phyloP scores from a whole-genome alignment of 2,329 filamentous ascomycete genomes.

The Helminthosporium solani region DNA sequence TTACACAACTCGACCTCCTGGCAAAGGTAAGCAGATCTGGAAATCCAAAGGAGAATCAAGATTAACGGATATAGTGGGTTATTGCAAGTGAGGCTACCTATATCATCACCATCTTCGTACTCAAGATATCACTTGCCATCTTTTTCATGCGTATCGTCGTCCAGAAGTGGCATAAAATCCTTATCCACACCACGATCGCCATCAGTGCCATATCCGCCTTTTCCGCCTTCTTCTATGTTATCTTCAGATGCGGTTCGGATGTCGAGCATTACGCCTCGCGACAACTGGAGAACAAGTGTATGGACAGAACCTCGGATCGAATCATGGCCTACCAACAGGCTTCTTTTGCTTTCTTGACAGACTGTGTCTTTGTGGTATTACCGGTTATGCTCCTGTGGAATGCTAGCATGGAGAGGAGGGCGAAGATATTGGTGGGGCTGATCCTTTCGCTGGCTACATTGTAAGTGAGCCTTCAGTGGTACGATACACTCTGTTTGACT shows the following conservation, averaged over 20 bases:
- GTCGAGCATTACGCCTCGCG: slow-evolving; percentile 31
- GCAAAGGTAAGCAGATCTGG: slow-evolving; percentile 26
- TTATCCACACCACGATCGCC: slow-evolving; percentile 42
- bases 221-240: slow-evolving; percentile 51
- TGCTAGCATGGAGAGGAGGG: slow-evolving; percentile 55
- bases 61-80: slow-evolving; percentile 31
- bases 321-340: slow-evolving; percentile 51
- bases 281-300: slow-evolving; percentile 43
- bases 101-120: slow-evolving; percentile 41
- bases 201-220: slow-evolving; percentile 37
- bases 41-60: background rate
- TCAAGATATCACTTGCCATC: slow-evolving; percentile 49
- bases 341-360: slow-evolving; percentile 32
- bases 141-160: slow-evolving; percentile 50
- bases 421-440: slow-evolving; percentile 55
- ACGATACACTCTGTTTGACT: background rate
- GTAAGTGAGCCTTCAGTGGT: slow-evolving; percentile 15
- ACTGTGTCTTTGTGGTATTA: slow-evolving; percentile 32
- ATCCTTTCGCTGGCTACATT: slow-evolving; percentile 52
- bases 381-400: slow-evolving; percentile 55
- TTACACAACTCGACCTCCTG: slow-evolving; percentile 24
- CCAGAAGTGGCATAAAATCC: slow-evolving; percentile 41
- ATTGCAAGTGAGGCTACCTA: slow-evolving; percentile 43
- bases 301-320: slow-evolving; percentile 51
- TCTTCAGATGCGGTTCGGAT: slow-evolving; percentile 52